These are phyloP conservation scores for Russula vinacea DNA, from an alignment of 768 basidiomycete species.

Conservation along the genomic window DNA sequence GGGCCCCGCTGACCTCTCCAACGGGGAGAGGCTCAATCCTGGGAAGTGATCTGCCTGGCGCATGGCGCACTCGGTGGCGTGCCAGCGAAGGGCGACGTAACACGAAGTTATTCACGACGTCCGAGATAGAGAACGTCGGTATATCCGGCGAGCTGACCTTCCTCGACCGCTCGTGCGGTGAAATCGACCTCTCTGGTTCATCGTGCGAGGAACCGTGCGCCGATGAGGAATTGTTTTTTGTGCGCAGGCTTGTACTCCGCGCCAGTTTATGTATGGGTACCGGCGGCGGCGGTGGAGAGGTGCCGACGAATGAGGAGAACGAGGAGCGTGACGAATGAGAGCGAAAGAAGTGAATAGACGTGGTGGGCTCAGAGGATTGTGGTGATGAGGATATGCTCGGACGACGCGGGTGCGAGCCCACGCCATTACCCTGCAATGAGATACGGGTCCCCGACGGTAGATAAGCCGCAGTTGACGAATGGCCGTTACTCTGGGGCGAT, in stretches of 20 bases:
- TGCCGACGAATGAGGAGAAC: slow-evolving; percentile 52
- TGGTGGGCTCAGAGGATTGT: slow-evolving; percentile 55
- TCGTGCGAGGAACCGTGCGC: background rate
- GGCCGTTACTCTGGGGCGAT: slow-evolving; percentile 26
- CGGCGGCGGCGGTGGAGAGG: slow-evolving; percentile 1
- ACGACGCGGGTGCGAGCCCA: slow-evolving; percentile 29
- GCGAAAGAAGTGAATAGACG: slow-evolving; percentile 49
- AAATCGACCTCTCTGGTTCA: slow-evolving; percentile 2
- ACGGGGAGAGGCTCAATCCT: slow-evolving; percentile 13
- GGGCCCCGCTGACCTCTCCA: slow-evolving; percentile 27
- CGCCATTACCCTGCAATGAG: background rate
- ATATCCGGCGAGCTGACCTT: slow-evolving; percentile 42
- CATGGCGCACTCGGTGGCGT: slow-evolving; percentile 14
- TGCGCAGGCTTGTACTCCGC: slow-evolving; percentile 7
- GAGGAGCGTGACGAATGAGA: slow-evolving; percentile 53
- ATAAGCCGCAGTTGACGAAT: slow-evolving; percentile 24
- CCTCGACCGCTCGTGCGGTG: slow-evolving; percentile 14
- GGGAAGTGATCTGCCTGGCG: slow-evolving; percentile 9
- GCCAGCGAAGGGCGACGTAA: slow-evolving; percentile 26
- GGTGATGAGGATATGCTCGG: slow-evolving; percentile 61
- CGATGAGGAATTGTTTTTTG: slow-evolving; percentile 10
- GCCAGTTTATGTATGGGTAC: background rate
- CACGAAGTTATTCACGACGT: slow-evolving; percentile 47
- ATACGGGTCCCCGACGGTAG: slow-evolving; percentile 22
- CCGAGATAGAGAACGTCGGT: slow-evolving; percentile 49